These are phyloP conservation scores for Boletus fagicola DNA, from an alignment of 768 basidiomycete genomes.

Conservation along the genomic window DNA sequence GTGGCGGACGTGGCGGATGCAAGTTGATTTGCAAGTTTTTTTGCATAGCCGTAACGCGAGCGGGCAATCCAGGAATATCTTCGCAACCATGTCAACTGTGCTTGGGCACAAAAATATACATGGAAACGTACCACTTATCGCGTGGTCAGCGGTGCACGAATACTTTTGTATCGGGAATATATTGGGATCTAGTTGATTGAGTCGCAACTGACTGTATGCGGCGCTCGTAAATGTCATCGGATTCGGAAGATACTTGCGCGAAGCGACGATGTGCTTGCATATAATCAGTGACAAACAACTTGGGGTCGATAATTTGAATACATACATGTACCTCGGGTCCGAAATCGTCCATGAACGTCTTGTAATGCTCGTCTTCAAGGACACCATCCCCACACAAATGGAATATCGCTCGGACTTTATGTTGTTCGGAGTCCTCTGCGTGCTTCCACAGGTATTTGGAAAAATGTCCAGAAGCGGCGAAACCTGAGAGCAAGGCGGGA, in stretches of 20 bases:
- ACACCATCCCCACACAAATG: conserved; percentile 74
- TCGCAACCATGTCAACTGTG: conserved; percentile 8
- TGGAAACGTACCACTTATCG: conserved; percentile 35
- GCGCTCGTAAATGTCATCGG: conserved; percentile 73
- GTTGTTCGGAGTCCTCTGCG: conserved; percentile 40
- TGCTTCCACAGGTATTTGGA: conserved; percentile 45
- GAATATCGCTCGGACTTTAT: conserved; percentile 51
- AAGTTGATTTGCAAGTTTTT: conserved; percentile 42
- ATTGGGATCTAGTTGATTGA: conserved; percentile 66
- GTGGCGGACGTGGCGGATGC: conserved; percentile 47
- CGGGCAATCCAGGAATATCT: conserved; percentile 46
- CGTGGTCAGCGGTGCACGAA: conserved; percentile 39
- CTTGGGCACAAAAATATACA: background rate
- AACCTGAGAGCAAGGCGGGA: conserved; percentile 47
- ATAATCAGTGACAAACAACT: conserved; percentile 2
- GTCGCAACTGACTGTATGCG: conserved; percentile 66
- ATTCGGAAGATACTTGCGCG: conserved; percentile 58
- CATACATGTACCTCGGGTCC: conserved; percentile 58
- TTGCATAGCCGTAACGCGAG: conserved; percentile 42
- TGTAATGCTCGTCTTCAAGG: conserved; percentile 66
- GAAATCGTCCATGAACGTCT: conserved; percentile 70
- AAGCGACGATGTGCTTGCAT: conserved; percentile 73
- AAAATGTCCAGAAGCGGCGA: conserved; percentile 47
- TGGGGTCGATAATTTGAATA: conserved; percentile 4
- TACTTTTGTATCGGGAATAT: conserved; percentile 73